Percentiles rank a stretch among this genome's conserved stretches.
Conservation (phyloP, 2,329 filamentous ascomycete genomes). For the Teratosphaeria zuluensis region DNA sequence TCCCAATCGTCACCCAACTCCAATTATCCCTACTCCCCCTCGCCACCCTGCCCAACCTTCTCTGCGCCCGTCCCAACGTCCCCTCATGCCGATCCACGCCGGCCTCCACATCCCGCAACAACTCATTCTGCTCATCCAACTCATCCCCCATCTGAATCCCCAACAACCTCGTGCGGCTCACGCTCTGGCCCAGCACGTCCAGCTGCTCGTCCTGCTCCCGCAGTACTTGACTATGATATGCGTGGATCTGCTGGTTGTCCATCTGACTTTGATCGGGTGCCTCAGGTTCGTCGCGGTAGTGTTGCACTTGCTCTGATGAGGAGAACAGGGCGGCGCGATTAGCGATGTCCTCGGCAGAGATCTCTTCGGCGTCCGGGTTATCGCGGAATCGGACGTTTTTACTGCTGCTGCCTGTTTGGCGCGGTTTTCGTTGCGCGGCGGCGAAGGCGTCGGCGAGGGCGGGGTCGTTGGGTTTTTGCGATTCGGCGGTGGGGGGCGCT, state of each 20-base stretch:
- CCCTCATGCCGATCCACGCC: conserved; percentile 71
- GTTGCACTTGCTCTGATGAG: conserved; percentile 13
- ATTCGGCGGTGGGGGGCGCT: conserved; percentile 41
- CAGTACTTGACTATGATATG: conserved; percentile 70
- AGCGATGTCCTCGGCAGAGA: conserved; percentile 34
- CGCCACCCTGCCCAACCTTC: conserved; percentile 61
- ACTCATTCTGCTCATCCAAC: conserved; percentile 76
- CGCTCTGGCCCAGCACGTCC: conserved; percentile 76
- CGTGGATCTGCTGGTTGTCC: conserved; percentile 76
- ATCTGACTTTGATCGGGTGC: conserved; percentile 47
- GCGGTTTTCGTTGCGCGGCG: conserved; percentile 44
- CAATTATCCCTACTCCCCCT: conserved; percentile 72
- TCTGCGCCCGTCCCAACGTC: conserved; percentile 65
- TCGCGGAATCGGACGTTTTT: conserved; percentile 70
- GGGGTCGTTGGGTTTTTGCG: conserved; percentile 55
- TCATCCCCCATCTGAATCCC: conserved; percentile 96
- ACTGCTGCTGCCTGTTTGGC: conserved; percentile 19
- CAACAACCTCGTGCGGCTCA: conserved; percentile 80
- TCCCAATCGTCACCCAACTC: conserved; percentile 73
- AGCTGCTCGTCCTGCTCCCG: conserved; percentile 88
- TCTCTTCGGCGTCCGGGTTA: conserved; percentile 30
- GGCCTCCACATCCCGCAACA: conserved; percentile 83
- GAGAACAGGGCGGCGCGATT: conserved; percentile 49
- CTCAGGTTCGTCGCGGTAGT: conserved; percentile 60
- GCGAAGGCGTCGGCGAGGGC: conserved; percentile 54